A percentile compares a stretch with the other conserved stretches of the same genome.
Evolutionary conservation across 2,329 filamentous ascomycete species (phyloP).

Genomic region (Passalora sequoiae): DNA sequence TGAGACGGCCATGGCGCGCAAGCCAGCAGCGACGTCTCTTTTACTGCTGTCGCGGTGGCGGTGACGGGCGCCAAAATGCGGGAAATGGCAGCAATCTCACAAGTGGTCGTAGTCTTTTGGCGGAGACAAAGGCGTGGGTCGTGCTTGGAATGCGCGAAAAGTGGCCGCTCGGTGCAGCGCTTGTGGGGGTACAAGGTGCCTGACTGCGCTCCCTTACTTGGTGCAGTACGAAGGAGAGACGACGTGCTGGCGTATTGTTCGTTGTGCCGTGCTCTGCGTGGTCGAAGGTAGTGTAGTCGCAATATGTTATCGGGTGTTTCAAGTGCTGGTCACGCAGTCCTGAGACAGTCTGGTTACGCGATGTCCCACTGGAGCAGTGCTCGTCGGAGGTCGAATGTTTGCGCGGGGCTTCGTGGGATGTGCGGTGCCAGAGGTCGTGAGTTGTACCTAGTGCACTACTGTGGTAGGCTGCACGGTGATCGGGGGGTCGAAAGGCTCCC

Average conservation of each 20-base stretch:
- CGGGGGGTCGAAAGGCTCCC: too few species aligned
- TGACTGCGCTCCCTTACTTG: neutral
- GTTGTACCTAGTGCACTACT: too few species aligned
- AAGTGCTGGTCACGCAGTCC: neutral
- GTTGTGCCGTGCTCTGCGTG: neutral
- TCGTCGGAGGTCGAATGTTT: too few species aligned
- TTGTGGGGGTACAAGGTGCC: neutral
- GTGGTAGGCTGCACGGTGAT: too few species aligned
- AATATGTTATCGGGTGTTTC: neutral
- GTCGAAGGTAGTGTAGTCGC: neutral
- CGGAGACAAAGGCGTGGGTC: constrained; percentile 6
- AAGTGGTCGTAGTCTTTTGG: neutral
- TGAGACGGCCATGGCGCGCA: constrained; percentile 44
- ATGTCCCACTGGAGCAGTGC: too few species aligned
- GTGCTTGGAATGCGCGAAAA: constrained; percentile 7
- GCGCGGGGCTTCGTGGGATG: too few species aligned
- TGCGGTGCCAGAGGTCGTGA: too few species aligned
- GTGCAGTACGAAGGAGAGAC: neutral
- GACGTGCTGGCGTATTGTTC: too few species aligned
- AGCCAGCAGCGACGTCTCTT: constrained; percentile 5
- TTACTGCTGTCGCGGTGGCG: constrained; percentile 3
- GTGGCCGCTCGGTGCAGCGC: constrained; percentile 1
- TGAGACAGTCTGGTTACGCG: too few species aligned
- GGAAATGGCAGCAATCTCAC: constrained; percentile 9
- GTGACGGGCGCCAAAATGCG: constrained; percentile 1